Conservation (phyloP, 192 early-diverging fungal species). For the Entrophospora sp. region DNA sequence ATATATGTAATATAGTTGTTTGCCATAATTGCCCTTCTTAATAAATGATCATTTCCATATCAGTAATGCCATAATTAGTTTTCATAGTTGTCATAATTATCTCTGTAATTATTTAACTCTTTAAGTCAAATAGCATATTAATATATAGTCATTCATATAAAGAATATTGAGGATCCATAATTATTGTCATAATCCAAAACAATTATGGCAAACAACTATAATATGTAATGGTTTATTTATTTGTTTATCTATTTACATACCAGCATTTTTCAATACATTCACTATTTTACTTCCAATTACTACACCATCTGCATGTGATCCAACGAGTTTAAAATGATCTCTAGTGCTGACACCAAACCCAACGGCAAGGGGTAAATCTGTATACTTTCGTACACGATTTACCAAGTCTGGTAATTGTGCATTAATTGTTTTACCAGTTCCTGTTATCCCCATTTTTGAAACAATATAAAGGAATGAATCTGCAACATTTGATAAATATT, state of each 20-base stretch:
- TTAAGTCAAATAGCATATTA: too few relatives aligned
- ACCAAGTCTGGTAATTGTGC: slow-evolving; percentile 55
- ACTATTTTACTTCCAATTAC: slow-evolving; percentile 93
- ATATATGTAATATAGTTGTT: too few relatives aligned
- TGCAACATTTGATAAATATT: slow-evolving; percentile 67
- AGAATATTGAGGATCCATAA: too few relatives aligned
- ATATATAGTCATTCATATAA: too few relatives aligned
- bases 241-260: too few relatives aligned
- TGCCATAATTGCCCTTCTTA: too few relatives aligned
- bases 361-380: slow-evolving; percentile 80
- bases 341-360: slow-evolving; percentile 92
- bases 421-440: slow-evolving; percentile 61
- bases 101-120: too few relatives aligned
- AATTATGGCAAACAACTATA: too few relatives aligned
- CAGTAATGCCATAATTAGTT: not conserved
- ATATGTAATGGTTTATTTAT: too few relatives aligned
- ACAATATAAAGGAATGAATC: slow-evolving; percentile 97
- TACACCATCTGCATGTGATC: slow-evolving; percentile 83
- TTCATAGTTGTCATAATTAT: not conserved
- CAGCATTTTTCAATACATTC: slow-evolving; percentile 61
- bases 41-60: too few relatives aligned
- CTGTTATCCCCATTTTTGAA: slow-evolving; percentile 89
- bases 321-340: slow-evolving; percentile 84
- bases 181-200: too few relatives aligned
- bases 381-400: slow-evolving; percentile 71